Conservation (phyloP, 768 basidiomycete species). For the Termitomyces eurrhizus region DNA sequence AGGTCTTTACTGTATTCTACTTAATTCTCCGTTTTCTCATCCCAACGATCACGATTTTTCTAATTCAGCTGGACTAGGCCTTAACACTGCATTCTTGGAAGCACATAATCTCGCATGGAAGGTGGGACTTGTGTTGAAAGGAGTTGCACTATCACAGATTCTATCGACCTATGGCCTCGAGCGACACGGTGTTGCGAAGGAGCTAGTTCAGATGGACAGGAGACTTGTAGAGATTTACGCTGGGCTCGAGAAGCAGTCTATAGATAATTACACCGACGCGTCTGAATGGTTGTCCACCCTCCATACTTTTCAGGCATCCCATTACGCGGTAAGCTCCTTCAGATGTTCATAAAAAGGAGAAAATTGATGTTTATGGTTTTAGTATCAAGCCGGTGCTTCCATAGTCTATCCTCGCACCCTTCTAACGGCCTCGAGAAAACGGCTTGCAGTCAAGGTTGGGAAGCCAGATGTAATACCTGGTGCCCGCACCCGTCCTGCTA, state of each 20-base stretch:
- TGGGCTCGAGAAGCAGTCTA: constrained; percentile 15
- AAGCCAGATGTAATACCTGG: constrained; percentile 12
- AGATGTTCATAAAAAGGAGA: neutral
- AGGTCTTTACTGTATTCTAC: neutral
- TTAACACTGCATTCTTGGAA: constrained; percentile 15
- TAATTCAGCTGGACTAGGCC: constrained; percentile 12
- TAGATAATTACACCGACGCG: constrained; percentile 12
- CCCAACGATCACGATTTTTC: neutral
- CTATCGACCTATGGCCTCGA: constrained; percentile 12
- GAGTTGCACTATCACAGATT: constrained; percentile 10
- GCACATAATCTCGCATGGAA: constrained; percentile 16
- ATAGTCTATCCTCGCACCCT: constrained; percentile 11
- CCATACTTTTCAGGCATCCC: constrained; percentile 12
- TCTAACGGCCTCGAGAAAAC: constrained; percentile 11
- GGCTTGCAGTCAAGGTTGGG: constrained; percentile 8
- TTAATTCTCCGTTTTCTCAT: too few species aligned
- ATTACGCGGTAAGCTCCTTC: constrained; percentile 10
- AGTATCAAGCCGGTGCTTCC: constrained; percentile 17
- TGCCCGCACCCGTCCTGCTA: constrained; percentile 10
- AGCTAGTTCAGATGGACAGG: constrained; percentile 13
- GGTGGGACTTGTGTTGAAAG: constrained; percentile 13
- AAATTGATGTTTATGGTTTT: neutral
- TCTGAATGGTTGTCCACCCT: constrained; percentile 12
- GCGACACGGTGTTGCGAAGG: constrained; percentile 12
- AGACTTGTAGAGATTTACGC: constrained; percentile 15